These are phyloP conservation scores for Martensiomyces pterosporus DNA, from an alignment of 192 early-diverging fungal species.

Conservation along the genomic window DNA sequence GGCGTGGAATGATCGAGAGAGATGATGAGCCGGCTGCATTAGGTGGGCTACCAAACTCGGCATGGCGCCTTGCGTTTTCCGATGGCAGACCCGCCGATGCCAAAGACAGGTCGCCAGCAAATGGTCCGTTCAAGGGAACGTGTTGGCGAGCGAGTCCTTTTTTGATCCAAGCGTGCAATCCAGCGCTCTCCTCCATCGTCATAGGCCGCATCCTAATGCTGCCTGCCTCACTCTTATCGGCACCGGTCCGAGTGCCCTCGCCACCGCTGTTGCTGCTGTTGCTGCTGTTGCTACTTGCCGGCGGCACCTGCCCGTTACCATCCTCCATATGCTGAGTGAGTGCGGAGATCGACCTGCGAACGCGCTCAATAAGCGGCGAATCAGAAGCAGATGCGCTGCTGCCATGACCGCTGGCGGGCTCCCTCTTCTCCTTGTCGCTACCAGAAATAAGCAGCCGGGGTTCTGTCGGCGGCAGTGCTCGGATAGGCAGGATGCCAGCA, in stretches of 20 bases:
- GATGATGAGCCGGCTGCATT: too few relatives aligned
- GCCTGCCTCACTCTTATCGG: neutral
- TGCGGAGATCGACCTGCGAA: slow-evolving; percentile 29
- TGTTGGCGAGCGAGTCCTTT: slow-evolving; percentile 9
- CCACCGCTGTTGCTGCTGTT: neutral
- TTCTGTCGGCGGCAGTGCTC: slow-evolving; percentile 13
- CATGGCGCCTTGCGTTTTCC: too few relatives aligned
- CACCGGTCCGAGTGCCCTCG: neutral
- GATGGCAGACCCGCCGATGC: too few relatives aligned
- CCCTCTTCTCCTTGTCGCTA: neutral
- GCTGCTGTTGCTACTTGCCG: slow-evolving; percentile 4
- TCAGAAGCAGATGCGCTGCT: slow-evolving; percentile 1
- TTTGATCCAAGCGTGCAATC: slow-evolving; percentile 42
- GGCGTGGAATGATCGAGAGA: too few relatives aligned
- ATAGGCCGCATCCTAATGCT: slow-evolving; percentile 29
- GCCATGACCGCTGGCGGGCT: neutral
- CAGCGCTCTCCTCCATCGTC: slow-evolving; percentile 46
- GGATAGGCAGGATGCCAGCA: slow-evolving; percentile 19
- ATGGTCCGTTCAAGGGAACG: neutral
- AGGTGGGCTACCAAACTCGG: neutral
- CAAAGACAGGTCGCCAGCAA: too few relatives aligned
- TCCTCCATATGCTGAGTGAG: slow-evolving; percentile 30
- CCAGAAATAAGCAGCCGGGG: slow-evolving; percentile 25
- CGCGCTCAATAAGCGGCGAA: slow-evolving; percentile 35
- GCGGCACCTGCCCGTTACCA: slow-evolving; percentile 2